phyloP scores from a whole-genome alignment of 768 basidiomycete genomes.

The Lyophyllum decastes region DNA sequence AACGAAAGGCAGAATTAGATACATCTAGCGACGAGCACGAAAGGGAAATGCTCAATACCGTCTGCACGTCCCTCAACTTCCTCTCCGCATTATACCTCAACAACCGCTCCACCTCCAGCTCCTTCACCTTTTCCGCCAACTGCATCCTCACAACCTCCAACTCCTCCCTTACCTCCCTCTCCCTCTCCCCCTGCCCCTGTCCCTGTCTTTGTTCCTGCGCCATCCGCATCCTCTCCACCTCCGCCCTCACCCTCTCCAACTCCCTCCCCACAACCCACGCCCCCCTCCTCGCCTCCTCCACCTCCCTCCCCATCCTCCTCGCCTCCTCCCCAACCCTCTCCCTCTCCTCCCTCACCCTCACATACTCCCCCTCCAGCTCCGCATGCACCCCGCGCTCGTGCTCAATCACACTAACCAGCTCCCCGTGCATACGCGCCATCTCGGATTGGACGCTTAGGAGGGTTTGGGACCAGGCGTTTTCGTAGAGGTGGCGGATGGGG shows the following conservation, averaged over 20 bases:
- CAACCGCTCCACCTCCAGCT: conserved; percentile 16
- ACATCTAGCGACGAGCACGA: background rate
- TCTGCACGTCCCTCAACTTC: conserved; percentile 13
- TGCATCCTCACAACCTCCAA: too few species aligned
- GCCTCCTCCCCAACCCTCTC: conserved; percentile 2
- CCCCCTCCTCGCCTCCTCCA: background rate
- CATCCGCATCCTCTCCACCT: background rate
- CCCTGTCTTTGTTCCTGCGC: background rate
- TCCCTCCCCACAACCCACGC: background rate
- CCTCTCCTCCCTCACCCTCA: background rate
- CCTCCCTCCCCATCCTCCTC: conserved; percentile 4
- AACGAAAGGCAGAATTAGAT: background rate
- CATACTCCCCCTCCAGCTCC: background rate
- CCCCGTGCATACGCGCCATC: conserved; percentile 17
- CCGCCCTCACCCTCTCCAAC: background rate
- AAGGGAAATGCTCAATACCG: conserved; percentile 5
- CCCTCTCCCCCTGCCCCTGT: conserved; percentile 16
- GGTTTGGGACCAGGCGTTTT: conserved; percentile 19
- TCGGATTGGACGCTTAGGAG: conserved; percentile 20
- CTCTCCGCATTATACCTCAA: conserved; percentile 16
- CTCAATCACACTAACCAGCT: conserved; percentile 9
- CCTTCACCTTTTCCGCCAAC: background rate
- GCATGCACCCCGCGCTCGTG: conserved; percentile 7
- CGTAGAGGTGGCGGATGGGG: conserved; percentile 18
- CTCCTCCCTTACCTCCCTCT: background rate